Evolutionary conservation across 2,329 filamentous ascomycete species (phyloP), one percentile per base, ranked within the genome.

Genomic region (Trichoderma semiorbis): DNA sequence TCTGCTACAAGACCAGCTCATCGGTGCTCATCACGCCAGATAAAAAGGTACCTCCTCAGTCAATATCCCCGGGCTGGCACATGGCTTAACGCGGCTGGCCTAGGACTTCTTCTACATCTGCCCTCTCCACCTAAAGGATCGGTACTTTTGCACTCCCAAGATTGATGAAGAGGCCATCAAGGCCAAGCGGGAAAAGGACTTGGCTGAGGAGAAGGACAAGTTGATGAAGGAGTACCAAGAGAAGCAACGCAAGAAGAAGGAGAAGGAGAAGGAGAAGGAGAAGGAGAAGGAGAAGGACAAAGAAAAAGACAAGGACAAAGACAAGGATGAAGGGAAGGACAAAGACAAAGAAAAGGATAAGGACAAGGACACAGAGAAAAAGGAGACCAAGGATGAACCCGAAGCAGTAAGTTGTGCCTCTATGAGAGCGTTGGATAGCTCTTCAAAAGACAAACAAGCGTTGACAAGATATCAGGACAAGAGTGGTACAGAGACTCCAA

Each of bases 41-140:
- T 77, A 95, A 93, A 78, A 96, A 95, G 89, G 95, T 96, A 78
- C 74, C 28, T 34, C 10, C 57, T 76, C 72, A 30, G 39, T 65
- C 24, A 43, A 28, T 47, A 70, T 30, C 64, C 68, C 12, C 34
- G 18, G 32, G 12, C 53, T 55, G n/a, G 60, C 30, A 28, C 16
- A 32, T 66, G 36, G 21, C 69, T 72, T 26, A 72, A 69, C 68
- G 58, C 32, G 60, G 18, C 55, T 28, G 21, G 14, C 26, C 43
- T 67, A 81, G 86, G 94, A 97, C 79, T 97, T 94, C 82, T 98
- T 99, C 84, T 98, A 97, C 79, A 89, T 97, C 58, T 99, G 96
- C 77, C 86, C 90, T 7, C 85, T 87, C 36, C 96, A 99, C 81
- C 84, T 98, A 10, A 93, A 92, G 77, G 96, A 98, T 78, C 86